A percentile compares a stretch with the other conserved stretches of the same genome.
Conservation (phyloP, 345 rosid genomes). For the Conringia planisiliqua region DNA sequence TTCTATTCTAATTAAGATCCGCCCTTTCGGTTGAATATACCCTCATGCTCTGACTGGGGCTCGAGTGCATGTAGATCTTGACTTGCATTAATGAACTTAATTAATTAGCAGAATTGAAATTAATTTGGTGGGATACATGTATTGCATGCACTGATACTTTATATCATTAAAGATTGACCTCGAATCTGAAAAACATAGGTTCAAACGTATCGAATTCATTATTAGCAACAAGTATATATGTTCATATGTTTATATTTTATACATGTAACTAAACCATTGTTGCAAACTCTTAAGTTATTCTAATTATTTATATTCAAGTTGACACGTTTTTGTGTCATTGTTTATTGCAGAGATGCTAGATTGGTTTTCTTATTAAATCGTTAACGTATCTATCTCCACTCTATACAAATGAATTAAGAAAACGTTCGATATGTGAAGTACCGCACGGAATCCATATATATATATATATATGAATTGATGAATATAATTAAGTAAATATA, state of each 20-base stretch:
- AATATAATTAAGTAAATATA: not conserved
- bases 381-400: conserved; percentile 10
- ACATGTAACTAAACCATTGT: not conserved
- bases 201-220: not conserved
- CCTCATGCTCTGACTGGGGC: conserved; percentile 1
- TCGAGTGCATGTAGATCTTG: not conserved
- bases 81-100: not conserved
- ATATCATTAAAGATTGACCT: not conserved
- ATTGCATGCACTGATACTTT: not conserved
- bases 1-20: not conserved
- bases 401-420: not conserved
- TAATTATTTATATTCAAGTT: not conserved
- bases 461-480: not conserved
- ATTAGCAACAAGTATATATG: not conserved
- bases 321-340: not conserved
- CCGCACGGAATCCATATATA: conserved; percentile 5
- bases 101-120: not conserved
- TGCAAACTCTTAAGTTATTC: not conserved
- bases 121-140: not conserved
- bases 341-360: not conserved
- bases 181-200: not conserved
- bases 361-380: not conserved
- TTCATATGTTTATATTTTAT: not conserved
- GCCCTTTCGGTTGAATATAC: not conserved
- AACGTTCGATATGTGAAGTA: not conserved